Evolutionary conservation across 768 basidiomycete species (phyloP), one percentile per base, ranked within the genome.

Genomic region (Brasilioporus rufonigricans): DNA sequence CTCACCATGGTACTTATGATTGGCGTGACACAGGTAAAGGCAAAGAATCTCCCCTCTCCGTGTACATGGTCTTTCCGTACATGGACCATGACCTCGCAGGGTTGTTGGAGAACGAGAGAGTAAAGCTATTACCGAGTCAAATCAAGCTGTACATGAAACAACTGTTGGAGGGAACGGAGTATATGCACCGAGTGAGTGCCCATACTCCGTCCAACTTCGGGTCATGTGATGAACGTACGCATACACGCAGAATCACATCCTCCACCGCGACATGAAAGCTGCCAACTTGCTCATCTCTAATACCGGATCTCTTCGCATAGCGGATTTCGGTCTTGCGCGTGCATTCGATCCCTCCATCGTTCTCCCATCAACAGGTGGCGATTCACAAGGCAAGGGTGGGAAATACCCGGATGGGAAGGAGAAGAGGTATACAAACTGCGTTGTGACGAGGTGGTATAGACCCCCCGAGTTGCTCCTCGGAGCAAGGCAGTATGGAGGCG

Each of bases 31-130:
- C 27, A 66, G 65, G 65, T 48, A 41, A 58, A 87, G 86, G 87
- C 66, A 87, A 78, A 55, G 81, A 86, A 44, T 67, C 71, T 13
- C 84, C 88, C 24, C 74, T 92, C 50, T 91, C 91, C 5, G 91
- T 98, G 14, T 97, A 91, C 73, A 97, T 98, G 93, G 96, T 98
- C 39, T 99, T 98, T 65, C 97, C 97, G 0, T 99, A 98, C 73
- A 98, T 98, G 97, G 97, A 98, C 65, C 96, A 99, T 65, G 97
- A 99, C 72, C 83, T 99, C 12, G 93, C 96, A 2, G 97, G 97
- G 3, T 71, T 98, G 36, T 74, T 99, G 56, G 92, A 95, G 71
- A 98, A 98, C 66, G 87, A 91, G 56, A 82, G 89, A 26, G 94
- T 94, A 55, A 87, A 87, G 61, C 76, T 96, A 4, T 81, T 82